phyloP scores from a whole-genome alignment of 768 basidiomycete species.

The Suillus ampliporus region DNA sequence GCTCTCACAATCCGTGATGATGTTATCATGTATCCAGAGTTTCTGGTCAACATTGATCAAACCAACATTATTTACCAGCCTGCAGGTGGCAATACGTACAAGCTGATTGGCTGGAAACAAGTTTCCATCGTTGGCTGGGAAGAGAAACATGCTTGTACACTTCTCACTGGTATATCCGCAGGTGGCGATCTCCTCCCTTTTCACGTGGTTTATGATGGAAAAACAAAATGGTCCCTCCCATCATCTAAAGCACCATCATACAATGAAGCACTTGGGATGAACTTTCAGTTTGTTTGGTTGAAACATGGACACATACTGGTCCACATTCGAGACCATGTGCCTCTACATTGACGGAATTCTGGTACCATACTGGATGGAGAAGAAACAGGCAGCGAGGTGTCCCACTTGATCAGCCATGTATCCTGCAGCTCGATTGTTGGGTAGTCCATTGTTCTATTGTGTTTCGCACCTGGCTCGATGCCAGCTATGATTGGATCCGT shows the following conservation, averaged over 20 bases:
- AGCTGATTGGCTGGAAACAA: constrained; percentile 35
- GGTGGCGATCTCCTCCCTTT: constrained; percentile 33
- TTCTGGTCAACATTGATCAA: constrained; percentile 44
- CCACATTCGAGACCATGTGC: no score
- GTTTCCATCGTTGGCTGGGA: constrained; percentile 39
- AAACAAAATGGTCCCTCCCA: no score
- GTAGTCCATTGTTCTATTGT: constrained; percentile 3
- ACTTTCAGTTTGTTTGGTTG: no score
- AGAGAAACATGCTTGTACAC: constrained; percentile 47
- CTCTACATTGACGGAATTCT: no score
- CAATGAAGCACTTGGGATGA: no score
- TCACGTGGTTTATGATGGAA: neutral
- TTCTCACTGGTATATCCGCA: constrained; percentile 35
- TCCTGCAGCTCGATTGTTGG: constrained; percentile 11
- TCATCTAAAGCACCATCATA: no score
- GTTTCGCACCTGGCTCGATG: constrained; percentile 6
- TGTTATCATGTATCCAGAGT: neutral
- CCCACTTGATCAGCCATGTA: constrained; percentile 2
- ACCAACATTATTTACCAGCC: constrained; percentile 38
- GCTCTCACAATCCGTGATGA: neutral
- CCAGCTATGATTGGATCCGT: neutral
- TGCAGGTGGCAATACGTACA: constrained; percentile 8
- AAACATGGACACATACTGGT: no score
- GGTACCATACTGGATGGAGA: no score
- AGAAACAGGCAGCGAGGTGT: neutral